Conservation (phyloP, 441 rosid genomes). For the Adansonia grandidieri region DNA sequence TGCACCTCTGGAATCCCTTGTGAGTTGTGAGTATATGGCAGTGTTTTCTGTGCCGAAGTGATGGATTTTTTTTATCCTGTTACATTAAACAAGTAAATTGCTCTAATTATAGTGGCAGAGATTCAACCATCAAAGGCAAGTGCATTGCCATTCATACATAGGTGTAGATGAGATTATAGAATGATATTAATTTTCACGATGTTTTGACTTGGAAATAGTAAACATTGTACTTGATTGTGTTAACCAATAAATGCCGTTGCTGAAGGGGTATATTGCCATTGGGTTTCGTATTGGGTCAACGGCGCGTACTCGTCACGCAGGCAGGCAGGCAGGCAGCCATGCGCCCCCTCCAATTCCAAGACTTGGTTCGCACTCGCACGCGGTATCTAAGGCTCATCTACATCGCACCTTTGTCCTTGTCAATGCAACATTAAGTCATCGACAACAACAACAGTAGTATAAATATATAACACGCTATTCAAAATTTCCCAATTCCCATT, state of each 20-base stretch:
- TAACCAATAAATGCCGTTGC: constrained; percentile 15
- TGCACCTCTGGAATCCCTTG: too few species aligned
- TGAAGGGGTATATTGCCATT: not conserved
- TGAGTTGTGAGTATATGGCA: not conserved
- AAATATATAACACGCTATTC: not conserved
- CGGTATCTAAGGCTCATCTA: not conserved
- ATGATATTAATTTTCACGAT: not conserved
- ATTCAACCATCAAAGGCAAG: not conserved
- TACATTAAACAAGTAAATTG: not conserved
- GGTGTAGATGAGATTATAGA: not conserved
- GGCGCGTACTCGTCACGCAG: constrained; percentile 40
- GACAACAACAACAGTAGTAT: not conserved
- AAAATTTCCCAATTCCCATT: not conserved
- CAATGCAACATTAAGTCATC: not conserved
- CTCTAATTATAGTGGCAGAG: not conserved
- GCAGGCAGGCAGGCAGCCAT: not conserved
- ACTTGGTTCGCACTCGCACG: not conserved
- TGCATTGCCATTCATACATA: not conserved
- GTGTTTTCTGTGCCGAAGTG: not conserved
- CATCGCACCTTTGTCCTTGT: not conserved
- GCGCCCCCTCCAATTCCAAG: constrained; percentile 11
- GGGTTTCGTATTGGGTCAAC: constrained; percentile 24
- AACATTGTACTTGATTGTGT: not conserved
- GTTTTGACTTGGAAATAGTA: not conserved
- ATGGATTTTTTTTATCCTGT: too few species aligned